phyloP scores from a whole-genome alignment of 208 protist genomes.

The Acanthamoeba sp. region DNA sequence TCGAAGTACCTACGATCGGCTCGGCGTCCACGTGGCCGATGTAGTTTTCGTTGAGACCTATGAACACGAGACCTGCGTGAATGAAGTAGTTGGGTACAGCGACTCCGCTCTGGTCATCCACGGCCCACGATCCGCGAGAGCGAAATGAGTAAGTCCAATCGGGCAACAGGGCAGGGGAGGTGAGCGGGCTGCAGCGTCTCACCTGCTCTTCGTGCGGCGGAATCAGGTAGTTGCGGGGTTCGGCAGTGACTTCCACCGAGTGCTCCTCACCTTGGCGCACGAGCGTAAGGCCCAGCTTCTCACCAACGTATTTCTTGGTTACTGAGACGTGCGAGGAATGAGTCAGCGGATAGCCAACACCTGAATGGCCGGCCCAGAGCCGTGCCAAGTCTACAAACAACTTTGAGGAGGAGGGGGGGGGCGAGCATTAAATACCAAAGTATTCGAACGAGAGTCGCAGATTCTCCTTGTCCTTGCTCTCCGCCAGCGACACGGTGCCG shows the following conservation, averaged over 20 bases:
- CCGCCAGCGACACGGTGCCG: conserved; percentile 18
- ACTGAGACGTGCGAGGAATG: not conserved
- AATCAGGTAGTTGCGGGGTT: conserved; percentile 43
- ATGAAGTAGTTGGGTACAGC: conserved; percentile 39
- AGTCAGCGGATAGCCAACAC: no score
- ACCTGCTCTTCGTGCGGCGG: conserved; percentile 26
- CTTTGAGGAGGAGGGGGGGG: no score
- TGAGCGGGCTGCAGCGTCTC: not conserved
- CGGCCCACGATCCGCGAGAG: no score
- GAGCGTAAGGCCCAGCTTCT: not conserved
- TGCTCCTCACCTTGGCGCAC: not conserved
- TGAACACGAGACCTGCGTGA: conserved; percentile 11
- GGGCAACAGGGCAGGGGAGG: not conserved
- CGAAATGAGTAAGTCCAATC: no score
- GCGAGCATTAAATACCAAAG: not conserved
- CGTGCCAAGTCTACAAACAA: no score
- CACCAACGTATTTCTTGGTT: conserved; percentile 29
- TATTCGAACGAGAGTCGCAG: conserved; percentile 34
- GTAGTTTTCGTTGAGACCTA: conserved; percentile 31
- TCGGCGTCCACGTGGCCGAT: not conserved
- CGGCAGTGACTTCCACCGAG: not conserved
- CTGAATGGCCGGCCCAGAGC: no score
- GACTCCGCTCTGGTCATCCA: not conserved
- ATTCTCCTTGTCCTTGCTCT: conserved; percentile 62
- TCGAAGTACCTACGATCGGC: not conserved